Evolutionary conservation across 768 basidiomycete species (phyloP).

Genomic region (Scleroderma bovista): DNA sequence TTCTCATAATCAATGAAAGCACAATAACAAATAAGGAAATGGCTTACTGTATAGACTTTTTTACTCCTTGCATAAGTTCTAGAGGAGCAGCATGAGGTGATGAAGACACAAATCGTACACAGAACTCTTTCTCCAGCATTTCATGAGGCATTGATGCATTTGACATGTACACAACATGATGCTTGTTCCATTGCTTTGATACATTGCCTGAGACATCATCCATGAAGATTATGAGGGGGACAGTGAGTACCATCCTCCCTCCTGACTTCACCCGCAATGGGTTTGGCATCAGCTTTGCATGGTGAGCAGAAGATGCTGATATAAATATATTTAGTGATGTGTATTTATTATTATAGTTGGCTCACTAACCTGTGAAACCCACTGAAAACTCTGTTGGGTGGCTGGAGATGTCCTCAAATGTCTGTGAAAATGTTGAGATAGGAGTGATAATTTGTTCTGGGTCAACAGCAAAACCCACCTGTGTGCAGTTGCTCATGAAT

Average conservation of each 20-base stretch:
- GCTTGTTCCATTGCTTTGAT: constrained; percentile 36
- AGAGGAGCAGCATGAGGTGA: constrained; percentile 32
- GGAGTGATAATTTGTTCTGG: not conserved
- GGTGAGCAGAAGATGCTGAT: not conserved
- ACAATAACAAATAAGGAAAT: not conserved
- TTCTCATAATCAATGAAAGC: not conserved
- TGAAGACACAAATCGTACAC: constrained; percentile 22
- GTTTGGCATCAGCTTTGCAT: constrained; percentile 18
- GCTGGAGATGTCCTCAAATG: not conserved
- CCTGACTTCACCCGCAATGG: constrained; percentile 8
- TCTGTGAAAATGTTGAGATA: not conserved
- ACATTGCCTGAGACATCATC: constrained; percentile 33
- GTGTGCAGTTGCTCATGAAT: not conserved
- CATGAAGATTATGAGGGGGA: constrained; percentile 28
- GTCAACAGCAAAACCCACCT: constrained; percentile 1
- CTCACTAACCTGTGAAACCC: constrained; percentile 1
- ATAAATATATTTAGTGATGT: not conserved
- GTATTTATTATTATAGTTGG: too few species aligned
- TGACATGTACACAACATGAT: constrained; percentile 29
- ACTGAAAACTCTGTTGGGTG: not conserved
- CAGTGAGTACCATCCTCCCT: constrained; percentile 15
- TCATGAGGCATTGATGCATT: constrained; percentile 25
- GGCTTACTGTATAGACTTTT: constrained; percentile 22
- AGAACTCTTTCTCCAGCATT: constrained; percentile 28
- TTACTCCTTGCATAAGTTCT: constrained; percentile 29